A percentile compares a stretch with the other conserved stretches of the same genome.
Conservation (phyloP, 116 monocot genomes). For the Trichopus zeylanicus region DNA sequence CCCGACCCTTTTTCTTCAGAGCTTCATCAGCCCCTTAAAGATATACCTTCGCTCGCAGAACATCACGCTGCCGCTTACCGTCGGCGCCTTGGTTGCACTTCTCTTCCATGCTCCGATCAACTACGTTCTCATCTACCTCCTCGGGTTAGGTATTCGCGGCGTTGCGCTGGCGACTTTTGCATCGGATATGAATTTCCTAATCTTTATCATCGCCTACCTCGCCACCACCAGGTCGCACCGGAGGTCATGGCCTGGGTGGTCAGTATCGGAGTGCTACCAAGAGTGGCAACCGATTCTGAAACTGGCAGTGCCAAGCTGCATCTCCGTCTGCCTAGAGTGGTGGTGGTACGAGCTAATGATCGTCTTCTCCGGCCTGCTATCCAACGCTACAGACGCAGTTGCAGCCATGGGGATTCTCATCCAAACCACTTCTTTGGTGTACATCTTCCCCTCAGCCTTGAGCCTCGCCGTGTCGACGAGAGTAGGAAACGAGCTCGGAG, state of each 20-base stretch:
- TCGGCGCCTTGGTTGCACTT: conserved; percentile 28
- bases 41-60: conserved; percentile 35
- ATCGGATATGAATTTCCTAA: conserved; percentile 20
- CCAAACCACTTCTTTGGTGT: conserved; percentile 33
- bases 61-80: conserved; percentile 37
- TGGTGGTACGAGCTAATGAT: conserved; percentile 64
- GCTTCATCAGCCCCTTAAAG: conserved; percentile 35
- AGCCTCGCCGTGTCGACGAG: conserved; percentile 34
- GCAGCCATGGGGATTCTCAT: conserved; percentile 43
- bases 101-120: conserved; percentile 42
- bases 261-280: conserved; percentile 16
- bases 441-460: conserved; percentile 37
- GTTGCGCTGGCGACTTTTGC: conserved; percentile 27
- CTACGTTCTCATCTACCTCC: conserved; percentile 32
- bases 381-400: conserved; percentile 25
- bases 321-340: conserved; percentile 53
- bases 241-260: conserved; percentile 15
- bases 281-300: conserved; percentile 28
- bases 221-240: conserved; percentile 17
- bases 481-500: conserved; percentile 39
- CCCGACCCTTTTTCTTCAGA: conserved; percentile 30
- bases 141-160: conserved; percentile 32
- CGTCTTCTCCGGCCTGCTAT: conserved; percentile 28
- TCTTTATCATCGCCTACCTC: conserved; percentile 24
- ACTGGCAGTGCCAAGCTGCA: conserved; percentile 37